Conservation (phyloP, 1,139 yeast genomes). For the Blastobotrys capitulatus region DNA sequence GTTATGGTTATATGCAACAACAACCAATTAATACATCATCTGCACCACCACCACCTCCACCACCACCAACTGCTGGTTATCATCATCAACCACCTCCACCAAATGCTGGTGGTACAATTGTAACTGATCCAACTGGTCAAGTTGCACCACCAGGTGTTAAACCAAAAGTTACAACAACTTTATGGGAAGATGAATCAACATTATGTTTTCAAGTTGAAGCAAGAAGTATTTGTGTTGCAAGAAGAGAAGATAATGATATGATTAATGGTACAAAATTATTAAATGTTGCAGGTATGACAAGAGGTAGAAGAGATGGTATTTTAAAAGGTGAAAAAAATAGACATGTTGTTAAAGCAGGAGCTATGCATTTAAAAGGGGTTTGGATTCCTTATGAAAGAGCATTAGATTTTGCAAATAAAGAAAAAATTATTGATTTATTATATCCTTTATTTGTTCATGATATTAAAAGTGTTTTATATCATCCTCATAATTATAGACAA, state of each 20-base stretch:
- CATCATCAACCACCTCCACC: slow-evolving; percentile 36
- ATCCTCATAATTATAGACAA: slow-evolving; percentile 27
- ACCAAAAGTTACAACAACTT: slow-evolving; percentile 86
- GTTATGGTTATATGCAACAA: neutral
- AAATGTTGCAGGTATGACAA: slow-evolving; percentile 87
- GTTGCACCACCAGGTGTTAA: slow-evolving; percentile 56
- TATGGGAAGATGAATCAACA: slow-evolving; percentile 96
- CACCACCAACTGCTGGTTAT: slow-evolving; percentile 5
- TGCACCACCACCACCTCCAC: slow-evolving; percentile 14
- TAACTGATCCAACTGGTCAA: slow-evolving; percentile 68
- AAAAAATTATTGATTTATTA: slow-evolving; percentile 71
- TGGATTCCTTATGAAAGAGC: slow-evolving; percentile 97
- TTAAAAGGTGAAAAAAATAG: slow-evolving; percentile 78
- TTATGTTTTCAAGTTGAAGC: slow-evolving; percentile 92
- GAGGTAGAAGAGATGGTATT: slow-evolving; percentile 94
- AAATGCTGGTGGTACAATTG: slow-evolving; percentile 29
- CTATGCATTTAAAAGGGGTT: slow-evolving; percentile 93
- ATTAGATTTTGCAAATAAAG: slow-evolving; percentile 76
- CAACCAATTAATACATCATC: slow-evolving; percentile 13
- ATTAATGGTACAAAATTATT: slow-evolving; percentile 87
- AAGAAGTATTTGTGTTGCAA: slow-evolving; percentile 77
- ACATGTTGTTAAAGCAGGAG: slow-evolving; percentile 88
- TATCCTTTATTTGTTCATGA: slow-evolving; percentile 86
- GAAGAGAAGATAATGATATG: slow-evolving; percentile 88
- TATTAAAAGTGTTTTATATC: slow-evolving; percentile 43